Percentiles rank a stretch among this genome's conserved stretches.
These are phyloP conservation scores for Colletotrichum sp. DNA, from an alignment of 2,329 filamentous ascomycete genomes.

Conservation along the genomic window DNA sequence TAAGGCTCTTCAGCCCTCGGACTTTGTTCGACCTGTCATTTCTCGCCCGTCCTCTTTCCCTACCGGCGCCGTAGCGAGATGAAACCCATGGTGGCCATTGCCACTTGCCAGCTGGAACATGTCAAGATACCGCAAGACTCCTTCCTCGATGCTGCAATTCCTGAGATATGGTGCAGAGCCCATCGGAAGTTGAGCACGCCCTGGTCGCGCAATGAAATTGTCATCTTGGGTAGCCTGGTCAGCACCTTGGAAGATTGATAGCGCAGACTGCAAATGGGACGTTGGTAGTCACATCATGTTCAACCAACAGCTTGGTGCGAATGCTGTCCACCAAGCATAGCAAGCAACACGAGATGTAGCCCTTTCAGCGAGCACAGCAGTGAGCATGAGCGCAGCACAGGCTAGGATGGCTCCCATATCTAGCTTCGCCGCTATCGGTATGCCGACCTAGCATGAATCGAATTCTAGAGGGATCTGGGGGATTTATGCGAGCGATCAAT, in stretches of 20 bases:
- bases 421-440: slow-evolving; percentile 8
- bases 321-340: not conserved
- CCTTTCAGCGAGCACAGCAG: slow-evolving; percentile 54
- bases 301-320: slow-evolving; percentile 7
- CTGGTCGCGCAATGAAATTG: slow-evolving; percentile 52
- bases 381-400: slow-evolving; percentile 45
- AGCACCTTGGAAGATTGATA: slow-evolving; percentile 43
- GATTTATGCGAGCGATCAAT: not conserved
- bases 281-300: slow-evolving; percentile 23
- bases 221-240: slow-evolving; percentile 56
- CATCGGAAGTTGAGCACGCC: slow-evolving; percentile 65
- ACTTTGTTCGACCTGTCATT: slow-evolving; percentile 70
- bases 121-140: slow-evolving; percentile 28
- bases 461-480: not conserved
- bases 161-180: slow-evolving; percentile 32
- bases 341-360: not conserved
- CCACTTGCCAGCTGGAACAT: slow-evolving; percentile 10
- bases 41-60: slow-evolving; percentile 41
- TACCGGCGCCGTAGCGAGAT: slow-evolving; percentile 26
- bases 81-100: slow-evolving; percentile 11
- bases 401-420: slow-evolving; percentile 8
- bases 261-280: slow-evolving; percentile 24
- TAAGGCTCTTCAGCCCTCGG: slow-evolving; percentile 73
- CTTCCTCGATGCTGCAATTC: slow-evolving; percentile 31
- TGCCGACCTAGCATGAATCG: not conserved